Conservation (phyloP, 495 filamentous ascomycete species). For the Tirmania nivea region DNA sequence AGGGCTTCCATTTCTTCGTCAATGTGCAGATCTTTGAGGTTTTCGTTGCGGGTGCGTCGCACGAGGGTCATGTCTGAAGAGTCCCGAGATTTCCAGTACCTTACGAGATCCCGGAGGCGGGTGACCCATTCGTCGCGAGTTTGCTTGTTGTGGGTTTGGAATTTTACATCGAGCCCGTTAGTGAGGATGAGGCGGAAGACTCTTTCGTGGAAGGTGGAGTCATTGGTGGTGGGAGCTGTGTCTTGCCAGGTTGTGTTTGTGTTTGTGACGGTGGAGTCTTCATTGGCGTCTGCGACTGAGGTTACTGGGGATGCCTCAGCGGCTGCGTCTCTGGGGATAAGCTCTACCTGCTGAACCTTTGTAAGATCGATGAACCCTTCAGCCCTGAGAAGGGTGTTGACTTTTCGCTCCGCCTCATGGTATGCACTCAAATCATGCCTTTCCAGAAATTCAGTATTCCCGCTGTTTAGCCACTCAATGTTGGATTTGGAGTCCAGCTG, state of each 20-base stretch:
- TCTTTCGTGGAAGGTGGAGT: constrained; percentile 27
- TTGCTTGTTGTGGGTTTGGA: constrained; percentile 39
- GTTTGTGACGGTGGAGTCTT: neutral
- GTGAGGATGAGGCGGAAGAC: constrained; percentile 42
- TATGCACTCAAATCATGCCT: constrained; percentile 38
- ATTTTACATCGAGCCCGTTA: constrained; percentile 41
- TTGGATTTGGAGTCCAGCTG: constrained; percentile 28
- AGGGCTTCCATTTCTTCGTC: constrained; percentile 50
- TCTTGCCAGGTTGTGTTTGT: neutral
- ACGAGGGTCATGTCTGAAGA: constrained; percentile 34
- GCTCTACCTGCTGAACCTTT: constrained; percentile 21
- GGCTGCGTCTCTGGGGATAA: neutral
- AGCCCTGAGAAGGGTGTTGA: constrained; percentile 34
- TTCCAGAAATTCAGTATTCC: constrained; percentile 22
- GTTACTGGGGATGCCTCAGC: neutral
- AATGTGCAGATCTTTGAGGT: constrained; percentile 40
- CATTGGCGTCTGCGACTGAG: neutral
- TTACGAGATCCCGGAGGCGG: constrained; percentile 34
- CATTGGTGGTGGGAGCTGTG: neutral
- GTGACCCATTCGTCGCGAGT: constrained; percentile 45
- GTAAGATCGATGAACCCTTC: constrained; percentile 50
- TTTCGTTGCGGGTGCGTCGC: constrained; percentile 34
- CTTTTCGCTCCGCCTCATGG: constrained; percentile 37
- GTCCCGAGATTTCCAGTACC: constrained; percentile 43
- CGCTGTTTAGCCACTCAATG: constrained; percentile 36